A percentile compares a stretch with the other conserved stretches of the same genome.
phyloP scores from a whole-genome alignment of 305 asterid species.

The Fraxinus dipetala region DNA sequence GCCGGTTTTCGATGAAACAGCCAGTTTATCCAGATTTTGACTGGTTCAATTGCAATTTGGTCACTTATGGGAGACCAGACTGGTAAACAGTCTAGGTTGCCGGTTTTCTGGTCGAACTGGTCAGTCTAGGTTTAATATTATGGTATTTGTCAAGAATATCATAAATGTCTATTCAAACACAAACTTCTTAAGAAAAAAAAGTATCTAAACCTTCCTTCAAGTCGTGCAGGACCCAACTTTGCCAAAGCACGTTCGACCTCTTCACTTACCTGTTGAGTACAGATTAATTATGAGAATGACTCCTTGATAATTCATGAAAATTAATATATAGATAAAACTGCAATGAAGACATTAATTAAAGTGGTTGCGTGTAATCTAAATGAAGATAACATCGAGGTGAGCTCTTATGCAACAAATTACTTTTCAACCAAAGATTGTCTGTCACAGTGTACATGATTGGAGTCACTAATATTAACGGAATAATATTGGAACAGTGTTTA shows the following conservation, averaged over 20 bases:
- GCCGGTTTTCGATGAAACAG: background rate
- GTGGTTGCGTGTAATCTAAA: background rate
- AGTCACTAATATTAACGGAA: background rate
- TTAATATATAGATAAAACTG: background rate
- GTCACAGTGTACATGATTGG: background rate
- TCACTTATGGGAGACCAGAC: background rate
- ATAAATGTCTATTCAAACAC: background rate
- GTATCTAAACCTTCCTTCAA: constrained; percentile 64
- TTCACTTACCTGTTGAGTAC: constrained; percentile 76
- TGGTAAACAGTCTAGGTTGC: background rate
- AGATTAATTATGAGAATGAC: constrained; percentile 7
- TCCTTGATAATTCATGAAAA: background rate
- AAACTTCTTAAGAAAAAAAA: background rate
- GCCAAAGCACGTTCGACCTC: constrained; percentile 95
- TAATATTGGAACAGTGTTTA: background rate
- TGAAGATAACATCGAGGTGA: background rate
- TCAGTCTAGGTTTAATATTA: background rate
- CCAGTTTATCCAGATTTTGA: background rate
- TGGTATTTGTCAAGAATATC: background rate
- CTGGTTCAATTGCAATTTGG: background rate
- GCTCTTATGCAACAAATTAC: background rate
- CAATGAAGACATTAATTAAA: background rate
- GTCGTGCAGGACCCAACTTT: constrained; percentile 72
- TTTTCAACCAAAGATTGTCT: background rate
- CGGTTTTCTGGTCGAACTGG: background rate